A percentile compares a stretch with the other conserved stretches of the same genome.
These are phyloP conservation scores for Monosporascus ibericus DNA, from an alignment of 2,329 filamentous ascomycete species.

Conservation along the genomic window DNA sequence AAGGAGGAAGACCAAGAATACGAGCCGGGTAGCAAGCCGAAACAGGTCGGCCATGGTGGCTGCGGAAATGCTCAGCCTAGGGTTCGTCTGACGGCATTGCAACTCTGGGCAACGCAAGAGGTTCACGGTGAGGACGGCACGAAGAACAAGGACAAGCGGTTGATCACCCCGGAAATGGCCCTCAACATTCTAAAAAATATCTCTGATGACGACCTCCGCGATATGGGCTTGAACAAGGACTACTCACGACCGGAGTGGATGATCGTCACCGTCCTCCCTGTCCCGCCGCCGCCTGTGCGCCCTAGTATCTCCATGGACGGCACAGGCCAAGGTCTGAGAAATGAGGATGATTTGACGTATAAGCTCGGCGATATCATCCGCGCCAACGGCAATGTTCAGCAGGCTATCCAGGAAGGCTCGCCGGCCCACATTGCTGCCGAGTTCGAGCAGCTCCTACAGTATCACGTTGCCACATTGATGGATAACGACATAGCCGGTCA, in stretches of 20 bases:
- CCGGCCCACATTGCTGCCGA: slow-evolving; percentile 86
- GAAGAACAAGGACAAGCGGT: slow-evolving; percentile 70
- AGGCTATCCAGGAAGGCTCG: slow-evolving; percentile 85
- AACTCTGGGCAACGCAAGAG: slow-evolving; percentile 73
- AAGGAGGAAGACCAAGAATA: slow-evolving; percentile 65
- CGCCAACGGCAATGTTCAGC: slow-evolving; percentile 89
- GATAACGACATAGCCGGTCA: slow-evolving; percentile 98
- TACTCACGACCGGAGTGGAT: slow-evolving; percentile 98
- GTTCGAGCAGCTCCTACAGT: slow-evolving; percentile 88
- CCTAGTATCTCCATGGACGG: slow-evolving; percentile 97
- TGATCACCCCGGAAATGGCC: slow-evolving; percentile 77
- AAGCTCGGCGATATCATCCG: slow-evolving; percentile 98
- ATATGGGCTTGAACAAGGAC: slow-evolving; percentile 89
- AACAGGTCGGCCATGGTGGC: slow-evolving; percentile 68
- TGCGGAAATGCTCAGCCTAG: slow-evolving; percentile 89
- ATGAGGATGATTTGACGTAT: slow-evolving; percentile 98
- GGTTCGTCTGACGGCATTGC: slow-evolving; percentile 80
- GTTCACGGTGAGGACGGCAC: slow-evolving; percentile 68
- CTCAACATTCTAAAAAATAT: slow-evolving; percentile 84
- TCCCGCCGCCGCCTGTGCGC: slow-evolving; percentile 90
- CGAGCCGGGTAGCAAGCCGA: slow-evolving; percentile 50
- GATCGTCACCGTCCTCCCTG: slow-evolving; percentile 89
- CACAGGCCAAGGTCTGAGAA: slow-evolving; percentile 83
- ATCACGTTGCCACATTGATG: slow-evolving; percentile 99
- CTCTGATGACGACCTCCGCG: slow-evolving; percentile 69